Conservation (phyloP, 2,329 filamentous ascomycete species). For the Davidsoniella virescens region DNA sequence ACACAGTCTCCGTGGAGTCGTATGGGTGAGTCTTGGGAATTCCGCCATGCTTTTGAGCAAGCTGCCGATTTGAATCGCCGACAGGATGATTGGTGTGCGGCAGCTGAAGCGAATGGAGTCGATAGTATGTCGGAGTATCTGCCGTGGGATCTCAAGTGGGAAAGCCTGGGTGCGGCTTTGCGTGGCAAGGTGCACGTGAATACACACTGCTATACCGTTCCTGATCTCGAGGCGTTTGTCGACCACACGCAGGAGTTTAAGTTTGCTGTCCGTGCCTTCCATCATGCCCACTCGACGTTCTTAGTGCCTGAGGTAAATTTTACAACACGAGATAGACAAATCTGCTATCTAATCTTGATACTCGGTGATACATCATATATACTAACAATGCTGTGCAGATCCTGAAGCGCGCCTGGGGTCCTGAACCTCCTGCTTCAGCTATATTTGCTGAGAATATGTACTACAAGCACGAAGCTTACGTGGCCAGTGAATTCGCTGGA, state of each 20-base stretch:
- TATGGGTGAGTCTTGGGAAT: constrained; percentile 53
- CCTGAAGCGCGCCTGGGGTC: constrained; percentile 39
- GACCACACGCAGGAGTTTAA: constrained; percentile 57
- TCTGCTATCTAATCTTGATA: not conserved
- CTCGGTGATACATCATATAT: not conserved
- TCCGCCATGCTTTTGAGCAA: constrained; percentile 50
- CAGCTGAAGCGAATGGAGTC: constrained; percentile 33
- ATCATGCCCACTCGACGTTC: constrained; percentile 53
- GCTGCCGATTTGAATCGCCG: constrained; percentile 37
- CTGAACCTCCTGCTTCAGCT: constrained; percentile 37
- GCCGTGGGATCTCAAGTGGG: constrained; percentile 46
- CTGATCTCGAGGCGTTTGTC: constrained; percentile 53
- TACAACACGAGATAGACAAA: not conserved
- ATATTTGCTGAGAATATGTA: constrained; percentile 58
- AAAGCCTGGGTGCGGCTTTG: constrained; percentile 44
- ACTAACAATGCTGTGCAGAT: constrained; percentile 22
- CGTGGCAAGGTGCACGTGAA: constrained; percentile 54
- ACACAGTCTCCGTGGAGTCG: constrained; percentile 40
- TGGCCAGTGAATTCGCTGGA: constrained; percentile 48
- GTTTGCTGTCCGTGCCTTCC: constrained; percentile 49
- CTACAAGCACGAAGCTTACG: constrained; percentile 52
- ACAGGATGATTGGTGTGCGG: constrained; percentile 53
- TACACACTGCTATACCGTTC: constrained; percentile 55
- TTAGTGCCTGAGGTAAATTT: constrained; percentile 42
- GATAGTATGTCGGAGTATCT: constrained; percentile 40